Percentiles rank a stretch among this genome's conserved stretches.
Conservation (phyloP, 202 grass and related monocot species). For the Cymbopogon flexuosus region DNA sequence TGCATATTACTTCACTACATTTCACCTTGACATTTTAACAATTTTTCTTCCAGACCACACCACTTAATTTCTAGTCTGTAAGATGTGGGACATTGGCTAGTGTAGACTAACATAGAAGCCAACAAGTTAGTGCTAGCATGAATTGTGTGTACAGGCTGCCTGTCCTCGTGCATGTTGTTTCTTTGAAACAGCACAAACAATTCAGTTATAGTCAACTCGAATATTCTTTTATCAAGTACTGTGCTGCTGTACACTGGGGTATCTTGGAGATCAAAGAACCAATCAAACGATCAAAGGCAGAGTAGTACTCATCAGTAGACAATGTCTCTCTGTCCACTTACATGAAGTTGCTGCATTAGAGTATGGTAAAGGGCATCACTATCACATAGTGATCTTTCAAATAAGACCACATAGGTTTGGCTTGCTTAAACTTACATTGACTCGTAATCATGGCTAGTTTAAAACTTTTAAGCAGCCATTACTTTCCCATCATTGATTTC, state of each 20-base stretch:
- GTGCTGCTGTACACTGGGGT: background rate
- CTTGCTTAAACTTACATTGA: background rate
- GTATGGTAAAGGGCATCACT: background rate
- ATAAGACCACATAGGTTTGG: background rate
- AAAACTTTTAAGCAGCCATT: background rate
- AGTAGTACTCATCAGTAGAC: background rate
- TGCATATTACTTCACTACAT: background rate
- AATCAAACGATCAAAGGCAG: background rate
- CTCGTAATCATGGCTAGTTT: background rate
- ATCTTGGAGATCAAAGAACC: background rate
- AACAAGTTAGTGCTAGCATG: background rate
- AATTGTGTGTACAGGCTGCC: background rate
- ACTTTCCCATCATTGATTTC: background rate
- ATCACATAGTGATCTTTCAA: background rate
- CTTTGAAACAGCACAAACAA: constrained; percentile 9
- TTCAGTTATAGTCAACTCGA: background rate
- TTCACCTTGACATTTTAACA: constrained; percentile 1
- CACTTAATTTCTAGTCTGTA: background rate
- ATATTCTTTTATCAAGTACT: background rate
- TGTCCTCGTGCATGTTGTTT: background rate
- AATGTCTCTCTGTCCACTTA: background rate
- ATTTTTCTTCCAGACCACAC: background rate
- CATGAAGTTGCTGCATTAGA: background rate
- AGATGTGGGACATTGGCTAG: background rate
- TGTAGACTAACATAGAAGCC: background rate